Percentiles rank a stretch among this genome's conserved stretches.
These are phyloP conservation scores for Hibiscus syriacus DNA, from an alignment of 345 rosid genomes.

Conservation along the genomic window DNA sequence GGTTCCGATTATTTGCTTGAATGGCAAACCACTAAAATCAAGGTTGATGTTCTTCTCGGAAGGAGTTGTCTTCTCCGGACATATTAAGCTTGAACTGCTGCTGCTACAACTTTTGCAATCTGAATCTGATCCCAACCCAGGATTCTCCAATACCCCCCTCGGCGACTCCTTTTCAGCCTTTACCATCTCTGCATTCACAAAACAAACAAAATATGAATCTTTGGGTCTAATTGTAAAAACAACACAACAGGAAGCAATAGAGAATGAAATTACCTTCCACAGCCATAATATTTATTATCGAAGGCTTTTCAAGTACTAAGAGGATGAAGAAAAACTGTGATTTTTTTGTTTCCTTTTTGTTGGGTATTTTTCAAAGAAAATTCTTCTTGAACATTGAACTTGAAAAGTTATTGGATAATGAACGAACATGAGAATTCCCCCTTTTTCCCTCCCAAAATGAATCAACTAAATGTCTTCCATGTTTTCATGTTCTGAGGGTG, in stretches of 20 bases:
- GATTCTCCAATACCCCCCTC: slow-evolving; percentile 44
- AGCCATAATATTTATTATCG: slow-evolving; percentile 12
- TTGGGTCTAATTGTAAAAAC: background rate
- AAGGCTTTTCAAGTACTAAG: background rate
- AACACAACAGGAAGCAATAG: background rate
- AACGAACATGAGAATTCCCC: background rate
- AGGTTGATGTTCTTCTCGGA: background rate
- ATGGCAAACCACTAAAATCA: slow-evolving; percentile 22
- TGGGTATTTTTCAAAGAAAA: background rate
- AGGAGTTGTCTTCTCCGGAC: slow-evolving; percentile 18
- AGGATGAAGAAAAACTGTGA: background rate
- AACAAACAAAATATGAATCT: background rate
- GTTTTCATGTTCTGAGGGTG: background rate
- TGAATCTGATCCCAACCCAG: slow-evolving; percentile 24
- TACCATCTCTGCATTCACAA: slow-evolving; percentile 10
- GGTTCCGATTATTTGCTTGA: slow-evolving; percentile 35
- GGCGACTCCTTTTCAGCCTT: slow-evolving; percentile 32
- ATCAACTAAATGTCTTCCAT: background rate
- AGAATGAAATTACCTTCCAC: slow-evolving; percentile 10
- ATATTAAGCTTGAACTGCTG: slow-evolving; percentile 11
- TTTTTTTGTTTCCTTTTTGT: background rate
- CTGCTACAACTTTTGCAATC: slow-evolving; percentile 19
- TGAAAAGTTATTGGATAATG: background rate
- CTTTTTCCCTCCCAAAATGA: background rate
- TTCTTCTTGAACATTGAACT: background rate